Percentiles rank a stretch among this genome's conserved stretches.
Evolutionary conservation across 495 filamentous ascomycete genomes (phyloP).

Genomic region (Penicillium paxilli): DNA sequence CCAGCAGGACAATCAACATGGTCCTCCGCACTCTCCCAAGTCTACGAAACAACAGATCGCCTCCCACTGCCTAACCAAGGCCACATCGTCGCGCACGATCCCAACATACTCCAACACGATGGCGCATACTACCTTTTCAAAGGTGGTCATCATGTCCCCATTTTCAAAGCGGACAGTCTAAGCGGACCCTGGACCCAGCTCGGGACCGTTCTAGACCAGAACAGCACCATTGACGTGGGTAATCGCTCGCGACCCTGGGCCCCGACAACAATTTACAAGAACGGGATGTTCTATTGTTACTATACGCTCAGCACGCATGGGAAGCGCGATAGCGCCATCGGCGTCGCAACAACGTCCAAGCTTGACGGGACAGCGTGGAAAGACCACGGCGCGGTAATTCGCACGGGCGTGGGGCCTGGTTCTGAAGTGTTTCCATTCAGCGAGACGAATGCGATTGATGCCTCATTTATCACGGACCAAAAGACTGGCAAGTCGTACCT

Average conservation of each 20-base stretch:
- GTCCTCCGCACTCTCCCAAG: slow-evolving; percentile 7
- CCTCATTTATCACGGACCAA: slow-evolving; percentile 55
- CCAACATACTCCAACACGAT: slow-evolving; percentile 36
- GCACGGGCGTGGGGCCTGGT: slow-evolving; percentile 28
- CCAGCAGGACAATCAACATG: slow-evolving; percentile 11
- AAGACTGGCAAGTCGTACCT: slow-evolving; percentile 51
- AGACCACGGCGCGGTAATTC: slow-evolving; percentile 47
- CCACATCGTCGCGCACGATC: slow-evolving; percentile 39
- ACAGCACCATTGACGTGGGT: slow-evolving; percentile 38
- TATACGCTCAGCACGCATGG: slow-evolving; percentile 68
- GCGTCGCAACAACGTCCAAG: slow-evolving; percentile 63
- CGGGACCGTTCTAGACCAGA: slow-evolving; percentile 37
- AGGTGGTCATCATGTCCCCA: slow-evolving; percentile 29
- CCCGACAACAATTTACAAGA: slow-evolving; percentile 59
- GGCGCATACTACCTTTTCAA: slow-evolving; percentile 42
- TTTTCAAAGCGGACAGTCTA: slow-evolving; percentile 34
- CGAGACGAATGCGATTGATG: slow-evolving; percentile 73
- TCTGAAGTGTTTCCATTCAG: slow-evolving; percentile 51
- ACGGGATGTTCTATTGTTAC: slow-evolving; percentile 66
- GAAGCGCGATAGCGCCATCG: slow-evolving; percentile 64
- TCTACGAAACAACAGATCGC: slow-evolving; percentile 30
- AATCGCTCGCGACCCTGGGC: slow-evolving; percentile 52
- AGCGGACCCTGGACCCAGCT: slow-evolving; percentile 42
- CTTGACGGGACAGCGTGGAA: slow-evolving; percentile 60
- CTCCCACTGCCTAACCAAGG: slow-evolving; percentile 38